Evolutionary conservation across 208 protist species (phyloP).

Genomic region (Crithidia sp.): DNA sequence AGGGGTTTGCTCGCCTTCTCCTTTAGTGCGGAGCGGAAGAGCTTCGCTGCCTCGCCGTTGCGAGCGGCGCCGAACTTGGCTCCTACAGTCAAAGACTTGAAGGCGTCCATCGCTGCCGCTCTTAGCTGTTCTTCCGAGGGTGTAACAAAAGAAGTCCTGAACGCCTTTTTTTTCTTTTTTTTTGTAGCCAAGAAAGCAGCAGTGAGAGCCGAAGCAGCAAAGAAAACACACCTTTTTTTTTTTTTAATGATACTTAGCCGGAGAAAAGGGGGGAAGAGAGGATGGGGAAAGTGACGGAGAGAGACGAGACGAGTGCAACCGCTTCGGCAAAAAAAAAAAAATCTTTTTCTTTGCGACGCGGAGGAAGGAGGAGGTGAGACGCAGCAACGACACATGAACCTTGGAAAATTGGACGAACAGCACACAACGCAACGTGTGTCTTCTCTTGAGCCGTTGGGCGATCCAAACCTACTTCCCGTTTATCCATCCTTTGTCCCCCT

Average conservation of each 20-base stretch:
- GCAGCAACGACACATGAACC: too few species aligned
- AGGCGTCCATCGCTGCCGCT: conserved; percentile 55
- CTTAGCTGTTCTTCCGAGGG: too few species aligned
- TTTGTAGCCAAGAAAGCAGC: too few species aligned
- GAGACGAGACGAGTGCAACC: too few species aligned
- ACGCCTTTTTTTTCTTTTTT: too few species aligned
- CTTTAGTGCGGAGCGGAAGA: conserved; percentile 43
- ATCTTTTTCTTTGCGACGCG: too few species aligned
- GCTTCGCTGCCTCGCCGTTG: conserved; percentile 63
- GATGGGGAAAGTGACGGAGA: background rate
- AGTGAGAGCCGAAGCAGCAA: background rate
- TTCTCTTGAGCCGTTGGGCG: too few species aligned
- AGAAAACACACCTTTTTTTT: background rate
- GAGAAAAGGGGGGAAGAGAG: conserved; percentile 8
- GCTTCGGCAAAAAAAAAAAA: background rate
- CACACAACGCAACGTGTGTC: too few species aligned
- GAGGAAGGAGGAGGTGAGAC: background rate
- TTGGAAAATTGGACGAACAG: too few species aligned
- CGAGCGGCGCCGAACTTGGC: conserved; percentile 57
- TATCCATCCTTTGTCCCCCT: too few species aligned
- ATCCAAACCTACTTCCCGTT: too few species aligned
- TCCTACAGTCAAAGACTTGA: conserved; percentile 66
- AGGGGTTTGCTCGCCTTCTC: conserved; percentile 20
- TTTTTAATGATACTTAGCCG: background rate
- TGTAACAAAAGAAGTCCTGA: background rate